Percentiles rank a stretch among this genome's conserved stretches.
Evolutionary conservation across 2,329 filamentous ascomycete species (phyloP).

Genomic region (Grosmannia serpens): DNA sequence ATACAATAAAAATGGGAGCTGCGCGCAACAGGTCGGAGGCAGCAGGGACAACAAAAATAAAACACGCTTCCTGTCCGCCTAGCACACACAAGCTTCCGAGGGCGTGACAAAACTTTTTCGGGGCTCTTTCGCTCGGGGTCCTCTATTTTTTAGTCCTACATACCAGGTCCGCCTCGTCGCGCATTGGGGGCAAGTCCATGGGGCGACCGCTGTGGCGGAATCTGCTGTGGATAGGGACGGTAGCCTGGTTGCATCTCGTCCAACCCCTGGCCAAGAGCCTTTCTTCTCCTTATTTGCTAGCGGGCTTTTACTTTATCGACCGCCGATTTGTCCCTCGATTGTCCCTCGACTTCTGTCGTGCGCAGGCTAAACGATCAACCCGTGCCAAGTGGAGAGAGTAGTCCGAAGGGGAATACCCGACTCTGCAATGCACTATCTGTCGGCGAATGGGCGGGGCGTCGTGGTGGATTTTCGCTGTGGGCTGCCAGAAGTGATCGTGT

Average conservation of each 20-base stretch:
- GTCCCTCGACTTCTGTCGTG: not conserved
- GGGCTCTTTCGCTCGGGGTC: not conserved
- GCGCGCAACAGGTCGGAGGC: not conserved
- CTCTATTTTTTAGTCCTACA: not conserved
- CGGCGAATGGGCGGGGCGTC: not conserved
- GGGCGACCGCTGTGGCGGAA: conserved; percentile 37
- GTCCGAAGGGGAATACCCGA: not conserved
- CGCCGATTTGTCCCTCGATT: not conserved
- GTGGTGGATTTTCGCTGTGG: not conserved
- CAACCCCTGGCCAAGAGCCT: not conserved
- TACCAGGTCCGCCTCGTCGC: conserved; percentile 30
- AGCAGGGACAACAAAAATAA: not conserved
- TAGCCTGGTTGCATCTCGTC: conserved; percentile 41
- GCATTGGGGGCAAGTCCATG: conserved; percentile 22
- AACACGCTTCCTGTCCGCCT: not conserved
- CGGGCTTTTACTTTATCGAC: not conserved
- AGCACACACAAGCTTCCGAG: not conserved
- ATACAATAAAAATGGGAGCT: too few species aligned
- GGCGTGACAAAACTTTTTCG: not conserved
- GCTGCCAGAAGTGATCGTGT: not conserved
- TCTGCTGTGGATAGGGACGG: conserved; percentile 38
- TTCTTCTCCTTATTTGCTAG: not conserved
- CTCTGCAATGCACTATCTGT: not conserved
- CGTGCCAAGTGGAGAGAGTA: not conserved
- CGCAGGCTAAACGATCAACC: not conserved